These are phyloP conservation scores for Camelina neglecta DNA, from an alignment of 345 rosid species.

Conservation along the genomic window DNA sequence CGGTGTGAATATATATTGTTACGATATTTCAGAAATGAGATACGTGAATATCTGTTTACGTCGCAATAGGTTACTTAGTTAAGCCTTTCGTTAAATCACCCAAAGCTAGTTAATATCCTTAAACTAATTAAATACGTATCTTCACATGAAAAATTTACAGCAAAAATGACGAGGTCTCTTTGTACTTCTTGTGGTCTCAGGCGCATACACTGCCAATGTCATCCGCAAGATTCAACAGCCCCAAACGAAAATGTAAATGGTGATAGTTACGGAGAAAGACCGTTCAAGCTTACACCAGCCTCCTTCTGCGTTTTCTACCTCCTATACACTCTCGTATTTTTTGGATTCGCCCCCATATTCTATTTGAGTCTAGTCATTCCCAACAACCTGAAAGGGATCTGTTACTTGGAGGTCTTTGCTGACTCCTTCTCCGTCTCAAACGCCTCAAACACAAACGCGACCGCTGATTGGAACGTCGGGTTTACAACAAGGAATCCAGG, in stretches of 20 bases:
- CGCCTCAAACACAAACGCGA: neutral
- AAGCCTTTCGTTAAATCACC: no score
- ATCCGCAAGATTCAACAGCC: neutral
- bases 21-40: neutral
- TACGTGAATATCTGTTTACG: no score
- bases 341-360: neutral
- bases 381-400: neutral
- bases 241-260: neutral
- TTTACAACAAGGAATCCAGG: neutral
- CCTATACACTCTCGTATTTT: rapidly evolving
- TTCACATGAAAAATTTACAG: no score
- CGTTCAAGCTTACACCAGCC: neutral
- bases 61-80: no score
- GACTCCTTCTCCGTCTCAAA: constrained; percentile 19
- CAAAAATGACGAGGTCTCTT: neutral
- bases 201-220: neutral
- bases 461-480: constrained; percentile 15
- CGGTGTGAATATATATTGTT: neutral
- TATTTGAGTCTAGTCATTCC: neutral
- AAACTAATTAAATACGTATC: no score
- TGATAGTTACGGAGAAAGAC: neutral
- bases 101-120: no score
- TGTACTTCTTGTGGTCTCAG: neutral
- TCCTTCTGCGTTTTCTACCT: constrained; percentile 8
- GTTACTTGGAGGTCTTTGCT: constrained; percentile 21